Conservation (phyloP, 352 stramenopile species). For the Blastocystis sp. region DNA sequence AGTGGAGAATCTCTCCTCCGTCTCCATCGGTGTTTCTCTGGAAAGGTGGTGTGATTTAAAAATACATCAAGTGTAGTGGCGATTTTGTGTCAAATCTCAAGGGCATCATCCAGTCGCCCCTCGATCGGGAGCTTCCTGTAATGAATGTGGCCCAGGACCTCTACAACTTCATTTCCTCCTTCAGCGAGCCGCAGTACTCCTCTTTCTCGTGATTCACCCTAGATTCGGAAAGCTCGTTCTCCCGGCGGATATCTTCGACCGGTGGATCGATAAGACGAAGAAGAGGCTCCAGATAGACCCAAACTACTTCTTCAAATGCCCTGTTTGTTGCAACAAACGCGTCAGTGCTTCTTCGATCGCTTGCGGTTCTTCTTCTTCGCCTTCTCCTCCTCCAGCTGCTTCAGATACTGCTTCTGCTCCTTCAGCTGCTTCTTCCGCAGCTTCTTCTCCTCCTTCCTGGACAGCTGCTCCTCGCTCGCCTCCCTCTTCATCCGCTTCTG, state of each 20-base stretch:
- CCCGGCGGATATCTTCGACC: conserved; percentile 38
- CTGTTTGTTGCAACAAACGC: background rate
- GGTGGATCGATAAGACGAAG: conserved; percentile 58
- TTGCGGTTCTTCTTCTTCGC: background rate
- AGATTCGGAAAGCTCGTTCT: conserved; percentile 21
- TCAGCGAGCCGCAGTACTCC: background rate
- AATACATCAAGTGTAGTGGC: conserved; percentile 8
- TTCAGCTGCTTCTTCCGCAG: conserved; percentile 72
- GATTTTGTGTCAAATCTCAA: conserved; percentile 53
- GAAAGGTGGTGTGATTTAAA: background rate
- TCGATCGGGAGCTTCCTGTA: conserved; percentile 42
- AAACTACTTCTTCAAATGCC: conserved; percentile 18
- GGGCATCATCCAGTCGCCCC: background rate
- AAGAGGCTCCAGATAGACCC: conserved; percentile 27
- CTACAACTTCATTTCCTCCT: conserved; percentile 62
- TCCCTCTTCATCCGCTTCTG: conserved; percentile 76
- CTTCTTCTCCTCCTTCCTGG: conserved; percentile 71
- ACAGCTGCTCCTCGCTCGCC: conserved; percentile 72
- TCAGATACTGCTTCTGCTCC: conserved; percentile 31
- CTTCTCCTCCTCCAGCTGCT: conserved; percentile 53
- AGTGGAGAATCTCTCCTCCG: background rate
- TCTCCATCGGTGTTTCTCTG: conserved; percentile 50
- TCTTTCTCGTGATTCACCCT: background rate
- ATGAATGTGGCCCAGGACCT: conserved; percentile 61
- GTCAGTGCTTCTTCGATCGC: conserved; percentile 25